Conservation (phyloP, 768 basidiomycete species). For the Coprinopsis sp. region DNA sequence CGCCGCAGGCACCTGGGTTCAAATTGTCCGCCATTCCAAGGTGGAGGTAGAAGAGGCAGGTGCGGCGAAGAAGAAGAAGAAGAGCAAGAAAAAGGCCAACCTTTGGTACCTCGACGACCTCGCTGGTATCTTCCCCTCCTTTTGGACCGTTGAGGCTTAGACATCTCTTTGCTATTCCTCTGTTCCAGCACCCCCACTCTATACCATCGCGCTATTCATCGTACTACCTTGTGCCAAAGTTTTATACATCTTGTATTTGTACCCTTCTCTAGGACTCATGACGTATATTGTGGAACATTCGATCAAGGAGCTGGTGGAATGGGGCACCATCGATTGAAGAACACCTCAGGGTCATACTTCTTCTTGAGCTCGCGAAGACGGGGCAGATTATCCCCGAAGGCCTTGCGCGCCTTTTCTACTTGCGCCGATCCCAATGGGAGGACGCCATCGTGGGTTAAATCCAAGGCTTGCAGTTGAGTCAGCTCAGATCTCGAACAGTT, state of each 20-base stretch:
- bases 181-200: no score
- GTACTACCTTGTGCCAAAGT: no score
- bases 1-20: slow-evolving; percentile 63
- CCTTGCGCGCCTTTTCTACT: slow-evolving; percentile 25
- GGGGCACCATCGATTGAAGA: slow-evolving; percentile 45
- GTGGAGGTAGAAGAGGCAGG: slow-evolving; percentile 16
- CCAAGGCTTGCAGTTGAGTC: not conserved
- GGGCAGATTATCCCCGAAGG: slow-evolving; percentile 37
- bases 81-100: slow-evolving; percentile 31
- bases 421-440: not conserved
- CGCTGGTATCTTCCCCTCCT: slow-evolving; percentile 35
- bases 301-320: slow-evolving; percentile 26
- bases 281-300: no score
- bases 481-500: not conserved
- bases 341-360: slow-evolving; percentile 37
- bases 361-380: slow-evolving; percentile 37
- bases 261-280: no score
- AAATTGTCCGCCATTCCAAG: slow-evolving; percentile 44
- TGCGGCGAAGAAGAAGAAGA: slow-evolving; percentile 32
- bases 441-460: not conserved
- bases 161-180: no score
- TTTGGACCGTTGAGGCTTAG: slow-evolving; percentile 31
- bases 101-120: slow-evolving; percentile 43
- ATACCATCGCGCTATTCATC: no score
- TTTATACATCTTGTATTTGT: no score